Percentiles rank a stretch among this genome's conserved stretches.
Conservation (phyloP, 148 eudicot genomes). For the Arbutus unedo region DNA sequence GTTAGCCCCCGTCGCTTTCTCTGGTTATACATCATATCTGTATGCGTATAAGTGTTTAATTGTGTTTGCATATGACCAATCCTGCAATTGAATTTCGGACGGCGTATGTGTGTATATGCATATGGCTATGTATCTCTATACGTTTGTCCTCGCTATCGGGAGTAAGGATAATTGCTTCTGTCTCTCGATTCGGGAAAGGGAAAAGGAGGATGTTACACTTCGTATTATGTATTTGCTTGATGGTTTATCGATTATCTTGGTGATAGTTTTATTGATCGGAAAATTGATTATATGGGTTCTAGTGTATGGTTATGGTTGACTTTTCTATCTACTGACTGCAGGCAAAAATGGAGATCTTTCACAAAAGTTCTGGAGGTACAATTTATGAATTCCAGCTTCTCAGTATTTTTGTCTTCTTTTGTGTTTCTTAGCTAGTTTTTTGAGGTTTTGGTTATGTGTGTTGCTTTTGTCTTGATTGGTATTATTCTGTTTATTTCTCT, state of each 20-base stretch:
- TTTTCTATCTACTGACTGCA: conserved; percentile 21
- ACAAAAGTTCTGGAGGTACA: conserved; percentile 83
- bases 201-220: neutral
- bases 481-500: neutral
- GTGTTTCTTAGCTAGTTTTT: neutral
- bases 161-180: neutral
- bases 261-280: neutral
- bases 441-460: neutral
- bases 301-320: neutral
- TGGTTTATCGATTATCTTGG: neutral
- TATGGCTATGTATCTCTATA: neutral
- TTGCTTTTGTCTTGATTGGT: neutral
- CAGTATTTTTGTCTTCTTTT: neutral
- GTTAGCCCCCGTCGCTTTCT: conserved; percentile 27
- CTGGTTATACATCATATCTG: neutral
- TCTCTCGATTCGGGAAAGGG: neutral
- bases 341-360: conserved; percentile 78
- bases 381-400: neutral
- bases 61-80: neutral
- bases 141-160: neutral
- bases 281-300: neutral
- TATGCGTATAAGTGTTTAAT: neutral
- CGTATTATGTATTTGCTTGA: neutral
- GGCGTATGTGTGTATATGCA: neutral
- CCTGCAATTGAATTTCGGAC: neutral